These are phyloP conservation scores for Mycena haematopus DNA, from an alignment of 768 basidiomycete species.

Conservation along the genomic window DNA sequence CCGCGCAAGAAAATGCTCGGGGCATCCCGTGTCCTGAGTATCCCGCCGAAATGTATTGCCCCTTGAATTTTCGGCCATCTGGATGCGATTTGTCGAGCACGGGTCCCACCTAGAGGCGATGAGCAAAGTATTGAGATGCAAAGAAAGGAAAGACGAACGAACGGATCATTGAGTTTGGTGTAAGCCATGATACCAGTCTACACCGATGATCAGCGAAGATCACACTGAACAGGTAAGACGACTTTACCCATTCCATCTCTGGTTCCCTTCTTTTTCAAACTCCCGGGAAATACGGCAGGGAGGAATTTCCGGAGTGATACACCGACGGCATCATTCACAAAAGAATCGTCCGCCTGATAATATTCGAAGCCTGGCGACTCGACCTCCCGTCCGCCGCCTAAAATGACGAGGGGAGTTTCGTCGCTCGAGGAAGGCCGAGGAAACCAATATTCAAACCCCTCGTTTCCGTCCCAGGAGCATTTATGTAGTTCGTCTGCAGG, in stretches of 20 bases:
- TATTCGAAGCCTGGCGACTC: slow-evolving; percentile 52
- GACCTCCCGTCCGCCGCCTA: slow-evolving; percentile 72
- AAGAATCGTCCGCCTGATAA: slow-evolving; percentile 64
- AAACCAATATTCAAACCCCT: slow-evolving; percentile 82
- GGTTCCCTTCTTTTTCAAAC: slow-evolving; percentile 55
- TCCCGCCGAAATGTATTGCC: slow-evolving; percentile 77
- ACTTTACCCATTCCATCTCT: slow-evolving; percentile 83
- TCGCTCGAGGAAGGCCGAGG: slow-evolving; percentile 56
- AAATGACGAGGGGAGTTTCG: slow-evolving; percentile 63
- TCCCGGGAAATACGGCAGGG: slow-evolving; percentile 60
- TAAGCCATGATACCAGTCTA: slow-evolving; percentile 88
- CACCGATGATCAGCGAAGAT: slow-evolving; percentile 5
- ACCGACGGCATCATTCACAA: slow-evolving; percentile 54
- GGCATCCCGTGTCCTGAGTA: slow-evolving; percentile 86
- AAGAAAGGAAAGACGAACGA: slow-evolving; percentile 51
- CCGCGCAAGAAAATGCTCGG: slow-evolving; percentile 66
- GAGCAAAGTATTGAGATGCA: background rate
- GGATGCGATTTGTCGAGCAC: slow-evolving; percentile 44
- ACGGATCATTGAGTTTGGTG: slow-evolving; percentile 65
- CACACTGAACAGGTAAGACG: background rate
- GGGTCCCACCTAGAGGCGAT: slow-evolving; percentile 61
- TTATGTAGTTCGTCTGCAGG: slow-evolving; percentile 46
- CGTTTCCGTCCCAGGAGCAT: slow-evolving; percentile 54
- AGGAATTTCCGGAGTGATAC: slow-evolving; percentile 62
- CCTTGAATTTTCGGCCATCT: slow-evolving; percentile 42